These are phyloP conservation scores for Draba incana DNA, from an alignment of 345 rosid species.

Conservation along the genomic window DNA sequence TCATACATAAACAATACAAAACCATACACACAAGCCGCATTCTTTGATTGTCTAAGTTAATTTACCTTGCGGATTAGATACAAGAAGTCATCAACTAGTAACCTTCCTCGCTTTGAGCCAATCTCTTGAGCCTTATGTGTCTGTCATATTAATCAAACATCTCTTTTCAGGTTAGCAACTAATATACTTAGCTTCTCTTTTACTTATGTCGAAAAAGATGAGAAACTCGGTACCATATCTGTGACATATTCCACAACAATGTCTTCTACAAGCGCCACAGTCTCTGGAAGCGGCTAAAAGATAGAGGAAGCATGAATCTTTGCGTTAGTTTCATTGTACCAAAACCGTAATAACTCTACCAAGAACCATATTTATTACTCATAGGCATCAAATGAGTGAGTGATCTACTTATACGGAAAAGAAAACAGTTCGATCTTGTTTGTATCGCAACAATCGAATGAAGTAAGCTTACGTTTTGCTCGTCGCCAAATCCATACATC, in stretches of 20 bases:
- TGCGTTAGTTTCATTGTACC: background rate
- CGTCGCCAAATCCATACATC: constrained; percentile 98
- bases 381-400: background rate
- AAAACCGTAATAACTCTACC: background rate
- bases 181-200: background rate
- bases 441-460: background rate
- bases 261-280: constrained; percentile 91
- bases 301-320: constrained; percentile 22
- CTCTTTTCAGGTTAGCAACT: constrained; percentile 11
- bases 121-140: constrained; percentile 89
- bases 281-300: constrained; percentile 86
- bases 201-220: background rate
- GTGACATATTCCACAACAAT: constrained; percentile 90
- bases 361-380: background rate
- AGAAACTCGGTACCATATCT: constrained; percentile 65
- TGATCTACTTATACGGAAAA: background rate
- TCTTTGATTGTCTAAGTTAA: background rate
- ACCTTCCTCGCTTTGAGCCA: constrained; percentile 83
- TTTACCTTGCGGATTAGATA: constrained; percentile 82
- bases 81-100: constrained; percentile 83
- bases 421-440: background rate
- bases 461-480: constrained; percentile 64
- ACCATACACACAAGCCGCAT: background rate
- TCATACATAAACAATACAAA: constrained; percentile 7
- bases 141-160: constrained; percentile 38